Evolutionary conservation across 768 basidiomycete genomes (phyloP).

Genomic region (Calocera viscosa): DNA sequence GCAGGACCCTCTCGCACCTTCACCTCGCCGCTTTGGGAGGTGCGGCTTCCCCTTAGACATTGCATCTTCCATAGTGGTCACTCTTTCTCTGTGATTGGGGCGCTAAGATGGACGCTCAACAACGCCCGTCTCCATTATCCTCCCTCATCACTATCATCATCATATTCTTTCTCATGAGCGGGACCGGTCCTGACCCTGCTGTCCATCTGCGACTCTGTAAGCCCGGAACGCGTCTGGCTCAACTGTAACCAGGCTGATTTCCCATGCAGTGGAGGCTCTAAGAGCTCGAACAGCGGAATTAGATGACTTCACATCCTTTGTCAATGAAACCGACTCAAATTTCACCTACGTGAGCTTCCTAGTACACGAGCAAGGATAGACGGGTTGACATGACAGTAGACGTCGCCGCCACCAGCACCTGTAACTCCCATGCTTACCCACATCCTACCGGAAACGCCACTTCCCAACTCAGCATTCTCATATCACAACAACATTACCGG

Average conservation of each 20-base stretch:
- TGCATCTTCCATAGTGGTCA: not conserved
- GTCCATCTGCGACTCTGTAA: slow-evolving; percentile 12
- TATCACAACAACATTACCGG: slow-evolving; percentile 71
- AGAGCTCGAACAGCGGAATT: slow-evolving; percentile 53
- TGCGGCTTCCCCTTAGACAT: not conserved
- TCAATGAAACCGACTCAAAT: slow-evolving; percentile 52
- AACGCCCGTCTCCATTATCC: slow-evolving; percentile 34
- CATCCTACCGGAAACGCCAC: slow-evolving; percentile 32
- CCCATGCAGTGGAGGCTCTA: slow-evolving; percentile 44
- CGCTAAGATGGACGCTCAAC: not conserved
- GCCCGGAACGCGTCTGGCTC: slow-evolving; percentile 35
- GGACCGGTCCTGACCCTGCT: slow-evolving; percentile 34
- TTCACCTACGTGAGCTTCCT: slow-evolving; percentile 44
- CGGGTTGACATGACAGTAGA: slow-evolving; percentile 29
- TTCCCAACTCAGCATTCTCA: slow-evolving; percentile 39
- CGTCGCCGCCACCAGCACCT: slow-evolving; percentile 34
- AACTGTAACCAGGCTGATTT: slow-evolving; percentile 50
- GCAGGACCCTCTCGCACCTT: not conserved
- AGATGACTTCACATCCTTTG: slow-evolving; percentile 44
- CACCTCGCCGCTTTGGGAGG: not conserved
- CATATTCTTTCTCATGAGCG: slow-evolving; percentile 67
- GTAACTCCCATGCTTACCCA: slow-evolving; percentile 40
- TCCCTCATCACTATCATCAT: slow-evolving; percentile 63
- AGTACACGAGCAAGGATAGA: slow-evolving; percentile 6
- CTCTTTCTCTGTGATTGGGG: not conserved